Conservation (phyloP, 768 basidiomycete species). For the Phylloporus sp. region DNA sequence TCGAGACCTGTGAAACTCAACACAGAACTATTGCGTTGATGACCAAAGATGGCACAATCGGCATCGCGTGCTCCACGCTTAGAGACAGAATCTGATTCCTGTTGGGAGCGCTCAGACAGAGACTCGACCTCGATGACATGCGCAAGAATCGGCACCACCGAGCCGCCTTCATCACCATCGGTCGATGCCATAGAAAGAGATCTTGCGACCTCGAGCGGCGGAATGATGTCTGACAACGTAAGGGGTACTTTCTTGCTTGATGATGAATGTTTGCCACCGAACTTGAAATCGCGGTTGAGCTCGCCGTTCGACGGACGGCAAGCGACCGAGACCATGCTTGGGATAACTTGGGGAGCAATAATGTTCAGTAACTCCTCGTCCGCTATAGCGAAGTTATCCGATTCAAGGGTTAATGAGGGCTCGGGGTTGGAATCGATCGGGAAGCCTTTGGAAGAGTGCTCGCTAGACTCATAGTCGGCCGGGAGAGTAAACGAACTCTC, state of each 20-base stretch:
- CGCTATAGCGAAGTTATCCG: slow-evolving; percentile 30
- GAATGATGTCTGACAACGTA: slow-evolving; percentile 75
- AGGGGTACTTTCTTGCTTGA: slow-evolving; percentile 24
- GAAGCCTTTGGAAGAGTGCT: slow-evolving; percentile 14
- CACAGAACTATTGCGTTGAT: slow-evolving; percentile 42
- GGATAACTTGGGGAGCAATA: slow-evolving; percentile 14
- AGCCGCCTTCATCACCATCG: slow-evolving; percentile 47
- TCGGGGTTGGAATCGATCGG: slow-evolving; percentile 29
- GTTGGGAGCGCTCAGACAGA: slow-evolving; percentile 30
- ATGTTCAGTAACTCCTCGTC: slow-evolving; percentile 31
- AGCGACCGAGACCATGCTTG: slow-evolving; percentile 30
- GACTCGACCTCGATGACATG: slow-evolving; percentile 40
- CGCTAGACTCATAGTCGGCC: slow-evolving; percentile 13
- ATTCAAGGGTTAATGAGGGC: slow-evolving; percentile 38
- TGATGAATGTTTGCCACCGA: slow-evolving; percentile 48
- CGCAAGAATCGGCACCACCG: slow-evolving; percentile 54
- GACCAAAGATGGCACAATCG: slow-evolving; percentile 16
- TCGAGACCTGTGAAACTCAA: slow-evolving; percentile 70
- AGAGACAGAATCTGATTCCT: slow-evolving; percentile 45
- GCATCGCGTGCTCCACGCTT: slow-evolving; percentile 28
- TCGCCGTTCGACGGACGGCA: slow-evolving; percentile 59
- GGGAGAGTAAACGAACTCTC: slow-evolving; percentile 23
- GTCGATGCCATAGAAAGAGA: slow-evolving; percentile 45
- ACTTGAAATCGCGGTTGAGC: slow-evolving; percentile 70
- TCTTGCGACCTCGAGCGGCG: slow-evolving; percentile 51